Conservation (phyloP, 2,329 filamentous ascomycete genomes). For the Colletotrichum sp. region DNA sequence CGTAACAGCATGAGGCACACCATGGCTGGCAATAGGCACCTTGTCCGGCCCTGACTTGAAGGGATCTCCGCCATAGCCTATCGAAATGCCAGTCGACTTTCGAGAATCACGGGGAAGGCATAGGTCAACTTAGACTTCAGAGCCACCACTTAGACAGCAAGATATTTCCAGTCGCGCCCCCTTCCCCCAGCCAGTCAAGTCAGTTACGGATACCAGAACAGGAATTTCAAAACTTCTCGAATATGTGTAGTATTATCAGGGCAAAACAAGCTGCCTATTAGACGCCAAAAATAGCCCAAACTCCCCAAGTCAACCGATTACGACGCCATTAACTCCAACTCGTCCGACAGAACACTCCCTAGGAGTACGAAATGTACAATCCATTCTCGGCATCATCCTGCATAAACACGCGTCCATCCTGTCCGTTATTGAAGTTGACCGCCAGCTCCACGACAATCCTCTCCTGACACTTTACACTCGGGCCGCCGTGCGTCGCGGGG, state of each 20-base stretch:
- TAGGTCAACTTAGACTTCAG: too few species aligned
- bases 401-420: constrained; percentile 1
- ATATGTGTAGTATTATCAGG: neutral
- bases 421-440: neutral
- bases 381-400: constrained; percentile 12
- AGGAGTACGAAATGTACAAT: neutral
- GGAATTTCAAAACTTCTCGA: neutral
- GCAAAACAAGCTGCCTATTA: neutral
- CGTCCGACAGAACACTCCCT: neutral
- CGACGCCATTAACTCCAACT: neutral
- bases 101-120: too few species aligned
- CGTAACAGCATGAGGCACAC: too few species aligned
- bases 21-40: too few species aligned
- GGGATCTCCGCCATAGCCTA: too few species aligned
- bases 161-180: too few species aligned
- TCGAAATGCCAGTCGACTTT: too few species aligned
- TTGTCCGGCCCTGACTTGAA: too few species aligned
- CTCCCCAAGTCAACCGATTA: neutral
- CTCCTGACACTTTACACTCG: neutral
- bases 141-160: too few species aligned
- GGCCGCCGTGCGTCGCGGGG: neutral
- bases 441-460: constrained; percentile 7
- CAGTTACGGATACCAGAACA: too few species aligned
- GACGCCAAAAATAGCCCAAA: neutral
- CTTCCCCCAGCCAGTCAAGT: too few species aligned